These are phyloP conservation scores for Hyphopichia fennica DNA, from an alignment of 1,139 yeast genomes.

Conservation along the genomic window DNA sequence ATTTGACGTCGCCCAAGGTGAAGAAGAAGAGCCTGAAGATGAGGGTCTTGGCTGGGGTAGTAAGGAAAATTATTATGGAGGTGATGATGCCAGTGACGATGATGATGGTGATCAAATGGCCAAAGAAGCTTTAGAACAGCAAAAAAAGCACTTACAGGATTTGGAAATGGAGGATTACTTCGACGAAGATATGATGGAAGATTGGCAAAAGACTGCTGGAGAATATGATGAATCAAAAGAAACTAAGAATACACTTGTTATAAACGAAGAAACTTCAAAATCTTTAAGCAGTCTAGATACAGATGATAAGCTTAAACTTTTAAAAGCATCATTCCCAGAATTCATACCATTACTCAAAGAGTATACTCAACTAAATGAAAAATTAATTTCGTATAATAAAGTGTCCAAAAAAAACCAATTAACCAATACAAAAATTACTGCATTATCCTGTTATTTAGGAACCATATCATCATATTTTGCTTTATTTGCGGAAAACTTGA, in stretches of 20 bases:
- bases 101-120: conserved; percentile 80
- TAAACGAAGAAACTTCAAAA: conserved; percentile 26
- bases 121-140: conserved; percentile 85
- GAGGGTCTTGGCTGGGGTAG: conserved; percentile 79
- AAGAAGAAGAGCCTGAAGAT: conserved; percentile 49
- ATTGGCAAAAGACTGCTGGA: conserved; percentile 53
- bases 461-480: conserved; percentile 77
- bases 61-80: conserved; percentile 72
- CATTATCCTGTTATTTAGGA: conserved; percentile 76
- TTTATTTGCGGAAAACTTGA: conserved; percentile 57
- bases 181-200: conserved; percentile 79
- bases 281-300: conserved; percentile 37
- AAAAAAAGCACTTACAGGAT: conserved; percentile 79
- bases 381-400: conserved; percentile 32
- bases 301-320: conserved; percentile 45
- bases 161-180: conserved; percentile 79
- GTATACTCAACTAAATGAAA: conserved; percentile 46
- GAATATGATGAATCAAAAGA: conserved; percentile 29
- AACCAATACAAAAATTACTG: conserved; percentile 54
- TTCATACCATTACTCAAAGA: conserved; percentile 76
- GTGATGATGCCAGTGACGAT: conserved; percentile 75
- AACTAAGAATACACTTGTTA: conserved; percentile 18
- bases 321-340: conserved; percentile 76
- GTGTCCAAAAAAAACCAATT: conserved; percentile 30
- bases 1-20: conserved; percentile 38